Evolutionary conservation across 805 yeast genomes (phyloP).

Genomic region (Myxozyma udenii): DNA sequence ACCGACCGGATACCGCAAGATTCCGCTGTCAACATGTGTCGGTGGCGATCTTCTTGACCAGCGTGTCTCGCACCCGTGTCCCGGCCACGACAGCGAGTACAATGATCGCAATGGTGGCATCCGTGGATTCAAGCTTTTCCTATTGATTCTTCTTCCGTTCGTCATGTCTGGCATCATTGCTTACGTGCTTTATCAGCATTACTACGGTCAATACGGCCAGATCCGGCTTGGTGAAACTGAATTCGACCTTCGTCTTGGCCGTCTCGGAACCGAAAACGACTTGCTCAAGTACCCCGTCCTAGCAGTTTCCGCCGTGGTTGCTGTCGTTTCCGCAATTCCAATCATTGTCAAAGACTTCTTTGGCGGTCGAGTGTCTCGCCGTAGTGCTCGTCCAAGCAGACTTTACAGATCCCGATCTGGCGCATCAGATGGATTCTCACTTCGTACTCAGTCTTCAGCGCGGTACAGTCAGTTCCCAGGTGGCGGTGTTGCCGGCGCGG

Average conservation of each 20-base stretch:
- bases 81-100: slow-evolving; percentile 75
- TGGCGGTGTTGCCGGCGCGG: background rate
- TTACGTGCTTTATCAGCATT: slow-evolving; percentile 75
- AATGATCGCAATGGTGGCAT: slow-evolving; percentile 50
- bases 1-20: slow-evolving; percentile 88
- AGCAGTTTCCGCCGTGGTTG: slow-evolving; percentile 39
- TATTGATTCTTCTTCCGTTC: slow-evolving; percentile 58
- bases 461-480: background rate
- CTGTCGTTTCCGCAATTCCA: slow-evolving; percentile 31
- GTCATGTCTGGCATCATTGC: slow-evolving; percentile 51
- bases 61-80: slow-evolving; percentile 70
- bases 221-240: slow-evolving; percentile 66
- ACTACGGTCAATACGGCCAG: slow-evolving; percentile 79
- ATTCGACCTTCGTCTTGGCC: slow-evolving; percentile 17
- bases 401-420: slow-evolving; percentile 31
- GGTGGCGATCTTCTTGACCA: slow-evolving; percentile 75
- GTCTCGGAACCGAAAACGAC: slow-evolving; percentile 30
- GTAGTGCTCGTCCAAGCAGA: slow-evolving; percentile 29
- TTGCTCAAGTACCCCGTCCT: slow-evolving; percentile 32
- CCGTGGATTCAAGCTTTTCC: slow-evolving; percentile 51
- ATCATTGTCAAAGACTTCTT: slow-evolving; percentile 28
- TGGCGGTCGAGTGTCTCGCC: slow-evolving; percentile 30
- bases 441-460: slow-evolving; percentile 2
- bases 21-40: slow-evolving; percentile 79
- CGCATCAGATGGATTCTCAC: slow-evolving; percentile 25